Evolutionary conservation across 164 flowering plant genomes (phyloP).

Genomic region (Vitis labrusca): DNA sequence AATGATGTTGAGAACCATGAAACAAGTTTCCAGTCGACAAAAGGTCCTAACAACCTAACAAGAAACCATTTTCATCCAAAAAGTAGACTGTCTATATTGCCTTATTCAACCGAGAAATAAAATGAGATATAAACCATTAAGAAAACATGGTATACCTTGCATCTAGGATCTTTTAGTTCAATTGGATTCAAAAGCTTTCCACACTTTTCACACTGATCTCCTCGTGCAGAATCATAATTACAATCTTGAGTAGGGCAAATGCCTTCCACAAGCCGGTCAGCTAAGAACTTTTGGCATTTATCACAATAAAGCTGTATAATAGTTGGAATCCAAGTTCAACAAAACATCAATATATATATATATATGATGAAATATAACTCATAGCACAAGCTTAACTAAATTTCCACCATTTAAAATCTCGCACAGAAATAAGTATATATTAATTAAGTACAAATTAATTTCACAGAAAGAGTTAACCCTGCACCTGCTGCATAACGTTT

Average conservation of each 20-base stretch:
- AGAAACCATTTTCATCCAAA: too few species aligned
- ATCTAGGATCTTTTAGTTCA: slow-evolving; percentile 77
- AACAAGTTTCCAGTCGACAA: slow-evolving; percentile 1
- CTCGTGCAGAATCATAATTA: slow-evolving; percentile 84
- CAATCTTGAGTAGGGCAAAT: slow-evolving; percentile 75
- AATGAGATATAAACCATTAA: neutral
- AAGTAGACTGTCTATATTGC: too few species aligned
- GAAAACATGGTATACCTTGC: slow-evolving; percentile 58
- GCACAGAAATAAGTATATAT: too few species aligned
- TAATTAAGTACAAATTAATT: neutral
- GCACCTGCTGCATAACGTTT: slow-evolving; percentile 86
- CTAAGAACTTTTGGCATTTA: slow-evolving; percentile 75
- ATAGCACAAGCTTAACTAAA: too few species aligned
- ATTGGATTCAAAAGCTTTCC: slow-evolving; percentile 89
- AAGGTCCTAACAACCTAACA: neutral
- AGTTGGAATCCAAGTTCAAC: slow-evolving; percentile 9
- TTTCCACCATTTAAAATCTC: too few species aligned
- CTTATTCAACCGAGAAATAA: neutral
- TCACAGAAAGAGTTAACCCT: neutral
- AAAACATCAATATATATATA: neutral
- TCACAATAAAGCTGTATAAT: slow-evolving; percentile 78
- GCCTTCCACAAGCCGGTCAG: slow-evolving; percentile 96
- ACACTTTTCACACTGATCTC: slow-evolving; percentile 96
- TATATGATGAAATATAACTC: neutral
- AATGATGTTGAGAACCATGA: neutral